Percentiles rank a stretch among this genome's conserved stretches.
Evolutionary conservation across 176 grass and related monocot species (phyloP).

Genomic region (Rhipidocladum racemiflorum): DNA sequence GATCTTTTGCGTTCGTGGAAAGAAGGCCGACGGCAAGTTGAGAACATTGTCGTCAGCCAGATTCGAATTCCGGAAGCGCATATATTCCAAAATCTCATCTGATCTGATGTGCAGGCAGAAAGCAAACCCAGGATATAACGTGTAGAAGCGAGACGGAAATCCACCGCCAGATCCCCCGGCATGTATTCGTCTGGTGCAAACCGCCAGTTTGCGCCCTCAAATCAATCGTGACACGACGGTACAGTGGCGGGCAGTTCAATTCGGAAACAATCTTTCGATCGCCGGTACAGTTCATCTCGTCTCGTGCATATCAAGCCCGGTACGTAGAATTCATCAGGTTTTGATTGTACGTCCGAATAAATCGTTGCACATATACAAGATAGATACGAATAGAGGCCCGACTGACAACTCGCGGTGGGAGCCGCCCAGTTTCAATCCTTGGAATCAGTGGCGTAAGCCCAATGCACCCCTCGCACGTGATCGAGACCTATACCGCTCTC

Average conservation of each 20-base stretch:
- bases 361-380: background rate
- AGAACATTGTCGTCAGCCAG: slow-evolving; percentile 1
- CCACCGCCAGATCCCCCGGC: background rate
- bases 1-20: background rate
- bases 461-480: too few species aligned
- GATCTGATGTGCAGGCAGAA: slow-evolving; percentile 34
- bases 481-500: too few species aligned
- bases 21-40: slow-evolving; percentile 8
- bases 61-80: slow-evolving; percentile 21
- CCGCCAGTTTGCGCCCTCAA: slow-evolving; percentile 39
- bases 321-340: background rate
- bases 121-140: background rate
- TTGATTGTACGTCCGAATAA: slow-evolving; percentile 21
- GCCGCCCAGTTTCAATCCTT: too few species aligned
- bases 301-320: background rate
- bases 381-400: slow-evolving; percentile 30
- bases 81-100: slow-evolving; percentile 10
- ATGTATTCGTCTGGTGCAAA: background rate
- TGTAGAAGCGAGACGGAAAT: background rate
- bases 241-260: background rate
- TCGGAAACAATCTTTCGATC: background rate
- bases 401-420: too few species aligned
- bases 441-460: too few species aligned
- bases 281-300: background rate
- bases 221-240: background rate